These are phyloP conservation scores for Trichomonas gallinae DNA, from an alignment of 208 protist species.

Conservation along the genomic window DNA sequence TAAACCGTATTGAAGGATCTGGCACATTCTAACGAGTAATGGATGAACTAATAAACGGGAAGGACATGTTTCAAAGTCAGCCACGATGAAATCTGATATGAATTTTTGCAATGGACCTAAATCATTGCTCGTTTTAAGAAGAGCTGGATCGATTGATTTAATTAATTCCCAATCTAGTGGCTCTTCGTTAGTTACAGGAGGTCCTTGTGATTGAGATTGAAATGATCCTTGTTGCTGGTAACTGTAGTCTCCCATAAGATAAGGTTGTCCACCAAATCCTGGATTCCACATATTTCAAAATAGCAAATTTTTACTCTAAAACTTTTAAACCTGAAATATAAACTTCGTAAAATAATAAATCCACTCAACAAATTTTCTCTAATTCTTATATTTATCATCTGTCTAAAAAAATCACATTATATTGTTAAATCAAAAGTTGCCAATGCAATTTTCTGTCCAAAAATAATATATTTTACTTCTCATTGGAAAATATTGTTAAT, in stretches of 20 bases:
- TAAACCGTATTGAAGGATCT: background rate
- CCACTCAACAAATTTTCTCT: too few species aligned
- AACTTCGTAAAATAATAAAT: too few species aligned
- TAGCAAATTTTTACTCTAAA: too few species aligned
- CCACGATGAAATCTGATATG: background rate
- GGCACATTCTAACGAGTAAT: background rate
- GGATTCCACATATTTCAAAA: background rate
- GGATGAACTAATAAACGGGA: background rate
- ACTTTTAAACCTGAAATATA: too few species aligned
- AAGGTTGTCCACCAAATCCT: background rate
- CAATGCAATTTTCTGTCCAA: too few species aligned
- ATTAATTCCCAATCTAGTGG: background rate
- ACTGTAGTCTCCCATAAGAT: background rate
- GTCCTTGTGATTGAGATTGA: background rate
- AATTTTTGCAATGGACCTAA: background rate
- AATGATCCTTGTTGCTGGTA: background rate
- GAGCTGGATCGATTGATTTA: background rate
- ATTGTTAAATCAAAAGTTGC: too few species aligned
- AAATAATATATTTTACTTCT: too few species aligned
- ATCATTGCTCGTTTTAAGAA: background rate
- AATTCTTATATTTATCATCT: too few species aligned
- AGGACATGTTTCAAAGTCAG: background rate
- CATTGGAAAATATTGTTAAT: too few species aligned
- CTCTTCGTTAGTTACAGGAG: background rate
- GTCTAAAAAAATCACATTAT: too few species aligned